phyloP scores from a whole-genome alignment of 164 flowering plant species.

The Nymphaea thermarum region DNA sequence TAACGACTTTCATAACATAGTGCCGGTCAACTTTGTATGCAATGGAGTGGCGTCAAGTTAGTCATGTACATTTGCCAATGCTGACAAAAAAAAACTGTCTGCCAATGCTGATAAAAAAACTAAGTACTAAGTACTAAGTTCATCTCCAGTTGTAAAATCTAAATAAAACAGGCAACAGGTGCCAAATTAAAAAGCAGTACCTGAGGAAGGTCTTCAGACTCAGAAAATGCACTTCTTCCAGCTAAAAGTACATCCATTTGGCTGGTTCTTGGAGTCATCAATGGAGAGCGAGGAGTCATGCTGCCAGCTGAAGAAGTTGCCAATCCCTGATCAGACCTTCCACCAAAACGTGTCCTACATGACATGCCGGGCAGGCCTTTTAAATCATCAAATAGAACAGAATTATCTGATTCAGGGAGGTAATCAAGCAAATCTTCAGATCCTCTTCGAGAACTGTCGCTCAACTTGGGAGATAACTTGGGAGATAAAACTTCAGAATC shows the following conservation, averaged over 20 bases:
- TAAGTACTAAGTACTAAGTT: too few species aligned
- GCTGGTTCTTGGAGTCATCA: constrained; percentile 75
- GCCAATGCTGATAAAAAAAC: too few species aligned
- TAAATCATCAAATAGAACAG: constrained; percentile 63
- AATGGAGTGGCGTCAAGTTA: too few species aligned
- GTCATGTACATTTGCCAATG: too few species aligned
- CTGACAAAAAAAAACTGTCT: too few species aligned
- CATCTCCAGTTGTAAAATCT: too few species aligned
- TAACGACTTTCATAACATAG: too few species aligned
- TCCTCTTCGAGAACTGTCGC: constrained; percentile 95
- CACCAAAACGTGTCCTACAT: constrained; percentile 90
- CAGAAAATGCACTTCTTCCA: constrained; percentile 70
- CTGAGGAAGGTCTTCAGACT: constrained; percentile 87
- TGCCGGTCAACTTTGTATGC: too few species aligned
- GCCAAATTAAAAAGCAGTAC: constrained; percentile 18
- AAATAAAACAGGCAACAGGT: too few species aligned
- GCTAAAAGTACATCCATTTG: constrained; percentile 79
- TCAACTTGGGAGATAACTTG: constrained; percentile 78
- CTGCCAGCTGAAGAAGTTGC: constrained; percentile 96
- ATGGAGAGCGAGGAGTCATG: constrained; percentile 96
- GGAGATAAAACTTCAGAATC: constrained; percentile 83
- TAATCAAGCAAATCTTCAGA: constrained; percentile 98
- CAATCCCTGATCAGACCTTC: constrained; percentile 99
- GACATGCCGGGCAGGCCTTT: constrained; percentile 85
- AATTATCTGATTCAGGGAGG: constrained; percentile 68